phyloP scores from a whole-genome alignment of 768 basidiomycete species.

The Leccinum variicolor region DNA sequence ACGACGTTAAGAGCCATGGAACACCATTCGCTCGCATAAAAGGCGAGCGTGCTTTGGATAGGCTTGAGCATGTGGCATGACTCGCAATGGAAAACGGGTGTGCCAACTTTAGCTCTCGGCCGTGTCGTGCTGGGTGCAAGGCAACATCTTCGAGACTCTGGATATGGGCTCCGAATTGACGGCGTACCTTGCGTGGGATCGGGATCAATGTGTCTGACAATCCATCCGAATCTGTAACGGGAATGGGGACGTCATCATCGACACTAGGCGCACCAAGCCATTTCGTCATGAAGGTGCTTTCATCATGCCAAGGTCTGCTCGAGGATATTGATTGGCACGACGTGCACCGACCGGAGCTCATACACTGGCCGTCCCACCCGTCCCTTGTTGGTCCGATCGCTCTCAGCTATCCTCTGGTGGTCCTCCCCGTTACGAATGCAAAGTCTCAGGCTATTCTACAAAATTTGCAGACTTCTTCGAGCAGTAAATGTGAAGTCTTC shows the following conservation, averaged over 20 bases:
- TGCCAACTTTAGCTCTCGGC: not conserved
- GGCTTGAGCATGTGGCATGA: no score
- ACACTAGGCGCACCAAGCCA: conserved; percentile 4
- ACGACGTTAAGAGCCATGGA: no score
- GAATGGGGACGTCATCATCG: conserved; percentile 7
- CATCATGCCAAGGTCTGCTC: not conserved
- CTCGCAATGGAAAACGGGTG: no score
- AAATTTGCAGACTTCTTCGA: not conserved
- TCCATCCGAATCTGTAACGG: not conserved
- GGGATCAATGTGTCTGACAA: not conserved
- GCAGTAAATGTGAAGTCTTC: not conserved
- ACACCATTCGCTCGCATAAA: no score
- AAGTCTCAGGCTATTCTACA: not conserved
- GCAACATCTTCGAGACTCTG: not conserved
- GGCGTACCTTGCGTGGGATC: not conserved
- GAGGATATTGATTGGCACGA: conserved; percentile 8
- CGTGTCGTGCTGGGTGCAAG: no score
- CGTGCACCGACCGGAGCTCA: conserved; percentile 1
- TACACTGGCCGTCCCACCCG: not conserved
- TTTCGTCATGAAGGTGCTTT: conserved; percentile 21
- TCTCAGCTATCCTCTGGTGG: not conserved
- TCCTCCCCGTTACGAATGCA: not conserved
- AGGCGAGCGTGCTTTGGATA: no score
- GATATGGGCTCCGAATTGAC: not conserved
- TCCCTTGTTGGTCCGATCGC: conserved; percentile 9